Base-by-base conservation (phyloP, 768 basidiomycete species). In the Termitomyces eurrhizus region DNA sequence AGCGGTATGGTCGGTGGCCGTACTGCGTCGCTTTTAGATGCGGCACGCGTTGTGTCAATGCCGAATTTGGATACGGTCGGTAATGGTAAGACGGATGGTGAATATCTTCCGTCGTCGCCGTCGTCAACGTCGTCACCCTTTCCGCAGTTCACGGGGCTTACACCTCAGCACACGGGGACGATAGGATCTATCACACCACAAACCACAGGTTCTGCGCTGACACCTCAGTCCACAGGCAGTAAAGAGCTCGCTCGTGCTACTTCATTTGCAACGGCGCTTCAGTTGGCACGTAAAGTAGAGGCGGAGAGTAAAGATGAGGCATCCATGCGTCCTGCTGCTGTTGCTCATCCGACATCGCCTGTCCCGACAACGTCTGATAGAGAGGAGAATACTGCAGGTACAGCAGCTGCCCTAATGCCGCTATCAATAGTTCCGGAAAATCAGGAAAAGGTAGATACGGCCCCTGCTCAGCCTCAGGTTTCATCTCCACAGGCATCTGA, bases 201-300 rank as follows among this genome's bases (percentile, higher is more conserved):
- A 18, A 36, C 21, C 14, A 61, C 60, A 14, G 60, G 60, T 18
- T 61, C 60, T 35, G 37, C 24, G 2, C 35, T 57, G 29, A 29
- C 56, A 39, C 62, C 54, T n/a, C 70, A 67, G 44, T 59, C 60
- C 35, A 60, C 61, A 24, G 60, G 45, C 29, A 56, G 63, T 42
- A 70, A 65, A 36, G 66, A 59, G 51, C 52, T 62, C 46, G 58
- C 37, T 51, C 66, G 76, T 26, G 74, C 70, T 3, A 77, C 75
- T 9, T 72, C 73, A 1, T 80, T 79, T 62, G 68, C 71, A 32
- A 70, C 74, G 46, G 78, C 78, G n/a, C 66, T 80, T 58, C 78
- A 77, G 59, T 67, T 73, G 26, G 78, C 79, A 12, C 68, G 73
- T 32, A 77, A 74, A 68, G 73, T 71, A 16, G 78, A 78, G 63